These are phyloP conservation scores for Seiridium cupressi DNA, from an alignment of 2,329 filamentous ascomycete species.

Conservation along the genomic window DNA sequence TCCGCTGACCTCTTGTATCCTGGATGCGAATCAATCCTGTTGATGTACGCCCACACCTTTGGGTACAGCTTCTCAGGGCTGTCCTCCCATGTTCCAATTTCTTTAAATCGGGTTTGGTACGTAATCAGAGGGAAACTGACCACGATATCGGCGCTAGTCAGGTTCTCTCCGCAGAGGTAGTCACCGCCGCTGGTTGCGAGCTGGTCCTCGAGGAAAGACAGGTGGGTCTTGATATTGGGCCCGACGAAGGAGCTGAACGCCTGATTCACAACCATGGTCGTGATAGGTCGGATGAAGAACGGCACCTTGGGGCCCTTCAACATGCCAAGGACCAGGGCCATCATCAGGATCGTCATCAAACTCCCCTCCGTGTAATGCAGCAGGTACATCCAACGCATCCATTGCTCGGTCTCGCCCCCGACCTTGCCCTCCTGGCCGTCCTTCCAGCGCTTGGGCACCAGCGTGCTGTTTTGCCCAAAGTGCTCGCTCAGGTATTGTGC, in stretches of 20 bases:
- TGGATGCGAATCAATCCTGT: slow-evolving; percentile 40
- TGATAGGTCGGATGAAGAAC: slow-evolving; percentile 53
- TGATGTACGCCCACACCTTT: slow-evolving; percentile 45
- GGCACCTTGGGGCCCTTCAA: slow-evolving; percentile 46
- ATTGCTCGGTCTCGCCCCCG: slow-evolving; percentile 60
- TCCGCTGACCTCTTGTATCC: slow-evolving; percentile 47
- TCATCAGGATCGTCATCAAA: slow-evolving; percentile 46
- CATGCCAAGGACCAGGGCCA: slow-evolving; percentile 20
- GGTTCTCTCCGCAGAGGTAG: slow-evolving; percentile 47
- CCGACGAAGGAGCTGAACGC: slow-evolving; percentile 39
- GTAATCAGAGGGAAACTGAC: slow-evolving; percentile 52
- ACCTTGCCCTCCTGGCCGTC: slow-evolving; percentile 56
- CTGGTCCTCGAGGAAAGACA: slow-evolving; percentile 48
- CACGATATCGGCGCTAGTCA: slow-evolving; percentile 53
- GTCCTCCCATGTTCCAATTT: slow-evolving; percentile 39
- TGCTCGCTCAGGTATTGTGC: slow-evolving; percentile 78
- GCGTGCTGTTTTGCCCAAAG: slow-evolving; percentile 40
- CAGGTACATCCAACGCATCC: slow-evolving; percentile 62
- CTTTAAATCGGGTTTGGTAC: slow-evolving; percentile 35
- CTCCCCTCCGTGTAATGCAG: slow-evolving; percentile 86
- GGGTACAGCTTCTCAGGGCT: slow-evolving; percentile 39
- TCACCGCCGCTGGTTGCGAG: slow-evolving; percentile 41
- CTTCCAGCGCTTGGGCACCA: slow-evolving; percentile 54
- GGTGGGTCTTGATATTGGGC: slow-evolving; percentile 47
- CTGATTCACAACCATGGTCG: slow-evolving; percentile 41